Base-by-base conservation (phyloP, 441 rosid species). In the Brassica balearica region DNA sequence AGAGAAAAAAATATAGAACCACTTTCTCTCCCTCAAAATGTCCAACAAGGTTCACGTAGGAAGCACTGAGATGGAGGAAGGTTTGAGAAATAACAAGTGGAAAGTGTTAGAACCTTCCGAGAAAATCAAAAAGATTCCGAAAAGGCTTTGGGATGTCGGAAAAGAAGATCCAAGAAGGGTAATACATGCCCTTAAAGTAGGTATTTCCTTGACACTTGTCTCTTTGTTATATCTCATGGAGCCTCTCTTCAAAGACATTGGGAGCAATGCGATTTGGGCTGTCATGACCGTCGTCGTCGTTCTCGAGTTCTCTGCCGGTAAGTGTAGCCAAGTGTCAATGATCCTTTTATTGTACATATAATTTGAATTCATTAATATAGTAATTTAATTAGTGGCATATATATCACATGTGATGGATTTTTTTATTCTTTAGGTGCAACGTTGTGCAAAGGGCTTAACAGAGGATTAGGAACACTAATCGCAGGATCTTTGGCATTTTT, bases 271-370 rank as follows among this genome's bases (percentile, higher is more conserved):
- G 9, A 88, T 95, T 48, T 93, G 99, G 96, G 96, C 98, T 10
- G 96, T 93, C 81, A 92, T 93, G 95, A 93, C 99, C 20, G 97
- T 95, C 17, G 98, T 95, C 6, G 98, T 93, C 43, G 98, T 93
- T 68, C 88, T 93, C 4, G 97, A 93, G 84, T 95, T 92, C 86
- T 90, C 96, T 6, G 93, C 90, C 59, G 97, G 98, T 91, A 69
- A 62, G 46, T 55, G 12, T 64, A 20, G 12, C 75, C 5, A 23
- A 53, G 20, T 53, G 58, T 2, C 58, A 53, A 53, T 15, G 58
- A 4, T 63, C n/a, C 65, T 51, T 51, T 10, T 11, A 11, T 23
- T 9, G 64, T 22, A 22, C 11, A 29, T 23, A 68, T 15, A 60
- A 12, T 11, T 41, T 25, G 55, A 27, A 59, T 8, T 70, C 53